Percentiles rank a stretch among this genome's conserved stretches.
Evolutionary conservation across 345 rosid species (phyloP).

Genomic region (Chamaenerion angustifolium): DNA sequence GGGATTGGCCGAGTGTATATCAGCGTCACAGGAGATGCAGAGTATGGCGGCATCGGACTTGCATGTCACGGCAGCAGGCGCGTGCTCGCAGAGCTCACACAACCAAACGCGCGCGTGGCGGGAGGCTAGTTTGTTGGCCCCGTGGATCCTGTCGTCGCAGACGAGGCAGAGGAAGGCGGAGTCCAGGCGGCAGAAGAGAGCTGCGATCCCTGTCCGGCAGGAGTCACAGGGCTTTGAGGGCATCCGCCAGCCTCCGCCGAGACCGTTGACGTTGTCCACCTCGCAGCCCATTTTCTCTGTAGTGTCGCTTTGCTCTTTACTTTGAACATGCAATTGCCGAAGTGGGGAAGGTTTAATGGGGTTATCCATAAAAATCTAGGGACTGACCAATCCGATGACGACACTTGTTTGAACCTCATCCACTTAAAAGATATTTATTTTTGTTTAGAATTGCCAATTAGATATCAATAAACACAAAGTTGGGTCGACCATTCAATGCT

Average conservation of each 20-base stretch:
- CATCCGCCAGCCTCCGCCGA: slow-evolving; percentile 8
- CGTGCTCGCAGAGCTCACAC: slow-evolving; percentile 35
- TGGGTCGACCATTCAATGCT: no score
- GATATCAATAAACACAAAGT: no score
- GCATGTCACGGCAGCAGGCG: slow-evolving; percentile 31
- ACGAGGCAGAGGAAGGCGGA: slow-evolving; percentile 23
- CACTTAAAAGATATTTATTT: no score
- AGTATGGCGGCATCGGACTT: slow-evolving; percentile 34
- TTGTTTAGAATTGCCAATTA: no score
- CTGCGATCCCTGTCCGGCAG: slow-evolving; percentile 19
- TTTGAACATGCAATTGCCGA: no score
- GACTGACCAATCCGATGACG: no score
- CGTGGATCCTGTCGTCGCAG: slow-evolving; percentile 21
- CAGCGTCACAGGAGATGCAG: slow-evolving; percentile 26
- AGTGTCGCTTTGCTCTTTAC: no score
- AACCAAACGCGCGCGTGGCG: slow-evolving; percentile 24
- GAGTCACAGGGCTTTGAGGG: slow-evolving; percentile 22
- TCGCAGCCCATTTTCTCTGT: no score
- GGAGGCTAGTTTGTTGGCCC: slow-evolving; percentile 13
- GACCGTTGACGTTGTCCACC: no score
- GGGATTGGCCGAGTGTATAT: slow-evolving; percentile 33
- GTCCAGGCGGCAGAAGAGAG: slow-evolving; percentile 23
- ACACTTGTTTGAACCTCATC: no score
- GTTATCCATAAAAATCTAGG: no score
- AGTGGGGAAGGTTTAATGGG: no score